Percentiles rank a stretch among this genome's conserved stretches.
These are phyloP conservation scores for Geosmithia flava DNA, from an alignment of 2,329 filamentous ascomycete species.

Conservation along the genomic window DNA sequence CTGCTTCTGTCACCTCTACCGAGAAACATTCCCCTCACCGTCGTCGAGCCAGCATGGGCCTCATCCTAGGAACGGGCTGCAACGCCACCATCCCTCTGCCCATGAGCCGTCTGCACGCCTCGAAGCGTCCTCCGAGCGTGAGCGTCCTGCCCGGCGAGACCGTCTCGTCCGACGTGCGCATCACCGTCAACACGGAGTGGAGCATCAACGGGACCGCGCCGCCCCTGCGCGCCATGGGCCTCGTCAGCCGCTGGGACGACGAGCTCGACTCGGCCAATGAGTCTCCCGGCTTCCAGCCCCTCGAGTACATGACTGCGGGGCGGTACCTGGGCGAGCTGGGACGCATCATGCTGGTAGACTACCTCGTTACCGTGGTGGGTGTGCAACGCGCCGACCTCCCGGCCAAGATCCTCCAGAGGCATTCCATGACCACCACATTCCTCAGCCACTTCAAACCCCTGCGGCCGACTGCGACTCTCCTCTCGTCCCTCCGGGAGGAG, in stretches of 20 bases:
- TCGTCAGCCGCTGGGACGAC: constrained; percentile 62
- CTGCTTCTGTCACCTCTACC: too few relatives aligned
- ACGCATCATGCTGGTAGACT: constrained; percentile 56
- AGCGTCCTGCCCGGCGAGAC: constrained; percentile 31
- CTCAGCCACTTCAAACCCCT: constrained; percentile 56
- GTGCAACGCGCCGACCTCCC: constrained; percentile 37
- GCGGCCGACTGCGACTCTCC: constrained; percentile 23
- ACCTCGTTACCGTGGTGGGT: constrained; percentile 33
- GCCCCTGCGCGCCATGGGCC: constrained; percentile 47
- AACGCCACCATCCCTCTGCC: constrained; percentile 70
- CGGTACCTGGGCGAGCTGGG: constrained; percentile 68
- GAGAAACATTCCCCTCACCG: too few relatives aligned
- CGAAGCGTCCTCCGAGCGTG: constrained; percentile 43
- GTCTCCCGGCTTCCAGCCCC: constrained; percentile 63
- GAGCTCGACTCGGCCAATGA: constrained; percentile 55
- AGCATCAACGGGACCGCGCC: constrained; percentile 65
- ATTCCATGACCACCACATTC: constrained; percentile 59
- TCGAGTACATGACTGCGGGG: constrained; percentile 77
- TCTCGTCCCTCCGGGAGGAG: constrained; percentile 33
- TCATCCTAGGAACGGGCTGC: constrained; percentile 72
- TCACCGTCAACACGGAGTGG: constrained; percentile 77
- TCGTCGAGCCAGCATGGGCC: constrained; percentile 52
- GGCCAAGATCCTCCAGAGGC: constrained; percentile 37
- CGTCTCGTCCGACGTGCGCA: constrained; percentile 39
- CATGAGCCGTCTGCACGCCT: constrained; percentile 46